Evolutionary conservation across 257 asterid species (phyloP).

Genomic region (Rauvolfia tetraphylla): DNA sequence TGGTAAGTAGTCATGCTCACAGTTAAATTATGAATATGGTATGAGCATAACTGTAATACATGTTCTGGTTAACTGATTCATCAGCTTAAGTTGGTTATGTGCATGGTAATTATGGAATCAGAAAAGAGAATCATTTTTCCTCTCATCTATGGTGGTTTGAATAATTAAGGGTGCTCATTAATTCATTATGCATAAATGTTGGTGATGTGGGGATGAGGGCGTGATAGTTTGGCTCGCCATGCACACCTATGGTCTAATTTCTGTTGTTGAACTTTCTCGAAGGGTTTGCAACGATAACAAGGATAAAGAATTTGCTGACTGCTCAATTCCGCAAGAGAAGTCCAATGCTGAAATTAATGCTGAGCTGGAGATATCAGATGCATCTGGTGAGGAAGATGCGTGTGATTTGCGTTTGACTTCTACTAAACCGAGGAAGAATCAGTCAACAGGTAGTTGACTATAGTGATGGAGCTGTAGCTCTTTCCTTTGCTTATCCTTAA

Average conservation of each 20-base stretch:
- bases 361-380: slow-evolving; percentile 86
- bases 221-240: background rate
- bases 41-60: background rate
- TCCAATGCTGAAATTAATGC: slow-evolving; percentile 77
- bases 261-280: slow-evolving; percentile 18
- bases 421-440: slow-evolving; percentile 24
- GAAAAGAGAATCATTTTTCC: background rate
- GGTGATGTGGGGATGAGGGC: background rate
- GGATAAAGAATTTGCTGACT: slow-evolving; percentile 61
- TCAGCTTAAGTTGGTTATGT: background rate
- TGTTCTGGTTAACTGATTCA: background rate
- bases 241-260: background rate
- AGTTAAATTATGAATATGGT: background rate
- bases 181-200: background rate
- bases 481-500: slow-evolving; percentile 12
- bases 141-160: background rate
- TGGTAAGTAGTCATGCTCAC: slow-evolving; percentile 50
- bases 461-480: slow-evolving; percentile 9
- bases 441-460: slow-evolving; percentile 44
- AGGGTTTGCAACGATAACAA: slow-evolving; percentile 87
- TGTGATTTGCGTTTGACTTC: slow-evolving; percentile 36
- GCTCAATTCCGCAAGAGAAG: slow-evolving; percentile 90
- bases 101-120: background rate
- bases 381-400: slow-evolving; percentile 63
- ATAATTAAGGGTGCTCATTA: background rate